Percentiles rank a stretch among this genome's conserved stretches.
Conservation (phyloP, 306 rosid species). For the Corylus heterophylla region DNA sequence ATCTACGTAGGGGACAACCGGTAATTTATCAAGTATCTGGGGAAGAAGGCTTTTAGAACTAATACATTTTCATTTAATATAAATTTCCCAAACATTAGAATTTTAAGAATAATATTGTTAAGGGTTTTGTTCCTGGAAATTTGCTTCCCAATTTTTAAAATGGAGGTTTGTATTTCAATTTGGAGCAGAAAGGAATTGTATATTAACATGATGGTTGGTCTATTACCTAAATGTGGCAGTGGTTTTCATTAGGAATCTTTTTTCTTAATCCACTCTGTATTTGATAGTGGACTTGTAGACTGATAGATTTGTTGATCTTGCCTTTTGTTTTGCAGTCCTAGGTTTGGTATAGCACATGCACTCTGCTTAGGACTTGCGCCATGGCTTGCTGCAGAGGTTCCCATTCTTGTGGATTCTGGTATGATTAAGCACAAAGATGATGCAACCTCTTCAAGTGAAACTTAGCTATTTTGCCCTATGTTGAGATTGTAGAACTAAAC, state of each 20-base stretch:
- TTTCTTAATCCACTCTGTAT: not conserved
- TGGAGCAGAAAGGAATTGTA: not conserved
- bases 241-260: not conserved
- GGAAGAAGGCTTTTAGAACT: no score
- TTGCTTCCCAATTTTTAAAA: not conserved
- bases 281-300: constrained; percentile 21
- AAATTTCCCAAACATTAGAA: not conserved
- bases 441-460: constrained; percentile 68
- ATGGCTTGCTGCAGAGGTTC: constrained; percentile 98
- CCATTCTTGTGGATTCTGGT: constrained; percentile 97
- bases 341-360: constrained; percentile 97
- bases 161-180: not conserved
- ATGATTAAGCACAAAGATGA: constrained; percentile 98
- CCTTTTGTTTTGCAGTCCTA: constrained; percentile 68
- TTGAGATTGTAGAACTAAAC: constrained; percentile 37
- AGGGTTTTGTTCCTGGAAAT: not conserved
- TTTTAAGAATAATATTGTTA: not conserved
- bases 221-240: not conserved
- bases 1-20: not conserved
- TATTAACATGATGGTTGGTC: not conserved
- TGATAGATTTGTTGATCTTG: constrained; percentile 14
- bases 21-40: not conserved
- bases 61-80: not conserved
- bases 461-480: constrained; percentile 44
- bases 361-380: constrained; percentile 99